Evolutionary conservation across 2,329 filamentous ascomycete species (phyloP), one percentile per base, ranked within the genome.

Genomic region (Arthrobotrys conoides): DNA sequence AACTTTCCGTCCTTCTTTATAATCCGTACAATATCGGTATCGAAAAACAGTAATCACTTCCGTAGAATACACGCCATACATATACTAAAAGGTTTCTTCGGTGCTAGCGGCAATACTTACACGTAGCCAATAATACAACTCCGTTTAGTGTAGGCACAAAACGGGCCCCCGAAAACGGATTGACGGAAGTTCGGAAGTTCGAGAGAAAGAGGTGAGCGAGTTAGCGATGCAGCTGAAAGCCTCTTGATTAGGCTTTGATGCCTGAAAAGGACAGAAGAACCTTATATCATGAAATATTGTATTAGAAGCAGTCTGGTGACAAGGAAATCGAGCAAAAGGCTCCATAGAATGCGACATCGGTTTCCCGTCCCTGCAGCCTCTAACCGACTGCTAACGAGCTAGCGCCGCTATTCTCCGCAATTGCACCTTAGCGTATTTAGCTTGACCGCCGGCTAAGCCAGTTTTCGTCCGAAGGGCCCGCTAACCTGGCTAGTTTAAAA

Each of bases 401-500:
- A 53, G 57, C 57, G 57, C 36, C 57, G 57, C 30, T 27, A 16
- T 51, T 24, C 49, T 53, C 63, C 49, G 63, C 63, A 51, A 36
- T 67, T 53, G 53, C 53, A 44, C 48, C 57, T 64, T 41, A 57
- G 65, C 53, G 57, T 65, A 5, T 49, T 46, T 20, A 57, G 53
- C n/a, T 57, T 38, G 49, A 20, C 16, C 5, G 5, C 55, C 55
- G 55, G 55, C 55, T 61, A 41, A 44, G 18, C 10, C 22, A 61
- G 20, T 71, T 64, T 70, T 63, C 71, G 71, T 65, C 69, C 69
- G 69, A 71, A 46, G 44, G 46, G n/a, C 18, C 68, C 27, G 27
- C 6, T 30, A 30, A 30, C 27, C 6, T 30, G 27, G 27, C 6
- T 33, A 30, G 30, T 24, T 9, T 55, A 41, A 64, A 73, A 73